phyloP scores from a whole-genome alignment of 345 rosid genomes.

The Acer campestre region DNA sequence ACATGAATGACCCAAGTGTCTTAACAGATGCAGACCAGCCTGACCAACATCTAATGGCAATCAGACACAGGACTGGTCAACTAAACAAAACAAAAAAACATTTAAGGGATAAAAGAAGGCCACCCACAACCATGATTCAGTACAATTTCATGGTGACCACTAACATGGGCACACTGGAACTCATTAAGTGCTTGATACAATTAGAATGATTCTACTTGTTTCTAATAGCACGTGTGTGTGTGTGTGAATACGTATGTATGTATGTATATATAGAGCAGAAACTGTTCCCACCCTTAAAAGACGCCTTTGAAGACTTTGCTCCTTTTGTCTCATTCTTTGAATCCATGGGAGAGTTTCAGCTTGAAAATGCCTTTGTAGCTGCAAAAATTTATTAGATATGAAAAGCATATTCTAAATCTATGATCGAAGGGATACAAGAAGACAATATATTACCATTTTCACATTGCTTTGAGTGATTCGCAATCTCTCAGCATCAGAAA shows the following conservation, averaged over 20 bases:
- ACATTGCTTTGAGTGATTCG: conserved; percentile 85
- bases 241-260: too few relatives aligned
- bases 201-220: too few relatives aligned
- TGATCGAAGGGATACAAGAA: conserved; percentile 7
- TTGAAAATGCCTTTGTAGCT: conserved; percentile 99
- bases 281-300: conserved; percentile 68
- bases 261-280: not conserved
- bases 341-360: conserved; percentile 92
- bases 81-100: not conserved
- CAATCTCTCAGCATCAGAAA: conserved; percentile 93
- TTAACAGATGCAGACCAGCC: not conserved
- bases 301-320: conserved; percentile 93
- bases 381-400: conserved; percentile 24
- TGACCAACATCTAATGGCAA: conserved; percentile 5
- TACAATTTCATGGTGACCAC: not conserved
- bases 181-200: not conserved
- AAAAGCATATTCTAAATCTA: conserved; percentile 22
- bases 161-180: not conserved
- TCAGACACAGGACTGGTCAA: not conserved
- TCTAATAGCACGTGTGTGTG: too few relatives aligned
- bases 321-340: conserved; percentile 87
- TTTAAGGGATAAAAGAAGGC: not conserved
- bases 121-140: not conserved
- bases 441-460: conserved; percentile 60
- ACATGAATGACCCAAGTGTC: not conserved